Evolutionary conservation across 2,329 filamentous ascomycete species (phyloP).

Genomic region (Aspergillus ochraceus): DNA sequence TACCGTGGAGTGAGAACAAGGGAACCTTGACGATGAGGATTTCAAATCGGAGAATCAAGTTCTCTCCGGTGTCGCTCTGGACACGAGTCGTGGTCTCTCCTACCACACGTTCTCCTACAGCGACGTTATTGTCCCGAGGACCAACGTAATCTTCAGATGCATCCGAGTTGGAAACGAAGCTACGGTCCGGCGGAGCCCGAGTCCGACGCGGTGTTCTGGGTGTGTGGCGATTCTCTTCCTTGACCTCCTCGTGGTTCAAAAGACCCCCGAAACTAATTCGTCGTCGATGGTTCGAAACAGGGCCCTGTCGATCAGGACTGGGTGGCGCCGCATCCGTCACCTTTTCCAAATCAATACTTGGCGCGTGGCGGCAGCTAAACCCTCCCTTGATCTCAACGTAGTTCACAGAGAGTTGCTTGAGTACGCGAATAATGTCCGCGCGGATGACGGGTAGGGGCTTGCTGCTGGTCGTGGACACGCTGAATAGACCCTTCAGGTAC

Average conservation of each 20-base stretch:
- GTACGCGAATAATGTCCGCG: slow-evolving; percentile 83
- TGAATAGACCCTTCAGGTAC: slow-evolving; percentile 94
- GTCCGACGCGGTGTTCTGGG: slow-evolving; percentile 45
- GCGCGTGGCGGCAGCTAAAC: slow-evolving; percentile 83
- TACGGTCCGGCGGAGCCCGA: slow-evolving; percentile 60
- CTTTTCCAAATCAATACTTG: slow-evolving; percentile 83
- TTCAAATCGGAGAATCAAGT: slow-evolving; percentile 84
- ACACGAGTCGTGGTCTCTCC: slow-evolving; percentile 92
- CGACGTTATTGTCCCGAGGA: slow-evolving; percentile 42
- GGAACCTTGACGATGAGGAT: slow-evolving; percentile 98
- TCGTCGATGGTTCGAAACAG: slow-evolving; percentile 62
- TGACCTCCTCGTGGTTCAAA: slow-evolving; percentile 65
- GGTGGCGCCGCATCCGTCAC: slow-evolving; percentile 62
- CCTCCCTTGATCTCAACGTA: slow-evolving; percentile 91
- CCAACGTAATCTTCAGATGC: slow-evolving; percentile 73
- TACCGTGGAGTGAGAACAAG: slow-evolving; percentile 85
- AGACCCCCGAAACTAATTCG: slow-evolving; percentile 83
- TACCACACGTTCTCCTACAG: slow-evolving; percentile 59
- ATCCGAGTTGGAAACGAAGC: slow-evolving; percentile 82
- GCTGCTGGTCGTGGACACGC: slow-evolving; percentile 92
- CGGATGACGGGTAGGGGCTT: slow-evolving; percentile 85
- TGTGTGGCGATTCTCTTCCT: slow-evolving; percentile 58
- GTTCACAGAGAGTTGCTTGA: slow-evolving; percentile 85
- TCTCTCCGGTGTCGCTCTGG: slow-evolving; percentile 82
- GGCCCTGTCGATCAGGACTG: slow-evolving; percentile 55